Evolutionary conservation across 768 basidiomycete species (phyloP).

Genomic region (Collybia mongolica): DNA sequence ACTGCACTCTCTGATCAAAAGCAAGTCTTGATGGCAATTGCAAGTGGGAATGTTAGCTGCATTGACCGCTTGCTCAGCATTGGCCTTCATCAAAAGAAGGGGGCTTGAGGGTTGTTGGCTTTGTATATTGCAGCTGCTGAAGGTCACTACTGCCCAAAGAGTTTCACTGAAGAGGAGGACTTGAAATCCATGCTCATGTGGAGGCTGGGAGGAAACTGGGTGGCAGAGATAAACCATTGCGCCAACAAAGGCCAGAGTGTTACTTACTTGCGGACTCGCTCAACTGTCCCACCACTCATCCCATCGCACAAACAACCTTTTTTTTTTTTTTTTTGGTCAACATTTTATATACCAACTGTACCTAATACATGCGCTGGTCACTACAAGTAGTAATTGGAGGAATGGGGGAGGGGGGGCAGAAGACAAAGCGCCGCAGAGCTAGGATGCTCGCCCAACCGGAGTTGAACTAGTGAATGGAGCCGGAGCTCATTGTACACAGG

Average conservation of each 20-base stretch:
- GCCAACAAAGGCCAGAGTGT: constrained; percentile 13
- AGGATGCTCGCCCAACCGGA: too few species aligned
- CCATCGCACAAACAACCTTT: constrained; percentile 10
- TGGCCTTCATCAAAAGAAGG: constrained; percentile 5
- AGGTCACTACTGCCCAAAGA: constrained; percentile 20
- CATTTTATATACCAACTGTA: too few species aligned
- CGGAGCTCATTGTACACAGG: too few species aligned
- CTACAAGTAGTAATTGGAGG: too few species aligned
- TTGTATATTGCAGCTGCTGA: constrained; percentile 6
- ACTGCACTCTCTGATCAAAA: constrained; percentile 17
- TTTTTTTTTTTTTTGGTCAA: too few species aligned
- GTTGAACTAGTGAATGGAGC: too few species aligned
- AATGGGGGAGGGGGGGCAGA: too few species aligned
- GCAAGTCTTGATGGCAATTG: constrained; percentile 17
- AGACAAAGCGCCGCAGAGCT: too few species aligned
- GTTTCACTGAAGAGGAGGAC: constrained; percentile 19
- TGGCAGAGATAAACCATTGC: constrained; percentile 20
- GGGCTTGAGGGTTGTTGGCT: background rate
- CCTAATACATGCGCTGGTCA: too few species aligned
- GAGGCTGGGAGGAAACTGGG: constrained; percentile 18
- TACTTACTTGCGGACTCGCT: constrained; percentile 10
- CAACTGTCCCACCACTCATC: constrained; percentile 14
- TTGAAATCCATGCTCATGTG: constrained; percentile 17
- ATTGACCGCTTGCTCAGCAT: constrained; percentile 17
- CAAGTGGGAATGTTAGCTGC: constrained; percentile 16